phyloP scores from a whole-genome alignment of 2,329 filamentous ascomycete species.

The Chrysoporthe austroafricana region DNA sequence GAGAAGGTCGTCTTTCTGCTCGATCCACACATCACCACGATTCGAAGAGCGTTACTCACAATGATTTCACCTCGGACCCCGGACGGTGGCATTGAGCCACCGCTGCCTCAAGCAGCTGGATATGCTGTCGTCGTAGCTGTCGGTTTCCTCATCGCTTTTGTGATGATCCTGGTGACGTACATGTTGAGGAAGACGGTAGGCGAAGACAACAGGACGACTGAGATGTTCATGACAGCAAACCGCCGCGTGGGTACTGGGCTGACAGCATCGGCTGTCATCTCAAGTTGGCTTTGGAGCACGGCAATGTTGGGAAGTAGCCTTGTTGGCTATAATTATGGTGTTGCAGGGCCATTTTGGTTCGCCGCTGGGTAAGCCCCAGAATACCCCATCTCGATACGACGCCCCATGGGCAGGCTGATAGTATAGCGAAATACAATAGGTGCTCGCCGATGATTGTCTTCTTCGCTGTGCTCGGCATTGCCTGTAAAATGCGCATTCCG shows the following conservation, averaged over 20 bases:
- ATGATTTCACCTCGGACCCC: conserved; percentile 7
- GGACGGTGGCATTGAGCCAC: conserved; percentile 19
- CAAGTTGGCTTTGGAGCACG: conserved; percentile 59
- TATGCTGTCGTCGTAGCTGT: conserved; percentile 25
- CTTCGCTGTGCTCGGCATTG: conserved; percentile 55
- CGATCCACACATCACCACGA: not conserved
- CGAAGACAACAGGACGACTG: conserved; percentile 23
- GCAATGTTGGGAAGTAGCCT: conserved; percentile 54
- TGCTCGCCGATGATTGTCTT: conserved; percentile 61
- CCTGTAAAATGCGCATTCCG: conserved; percentile 55
- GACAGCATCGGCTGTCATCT: conserved; percentile 57
- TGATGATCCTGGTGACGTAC: conserved; percentile 24
- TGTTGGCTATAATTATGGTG: conserved; percentile 58
- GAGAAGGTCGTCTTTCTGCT: not conserved
- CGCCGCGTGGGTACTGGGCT: conserved; percentile 54
- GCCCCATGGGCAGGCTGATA: not conserved
- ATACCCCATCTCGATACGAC: not conserved
- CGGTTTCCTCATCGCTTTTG: conserved; percentile 22
- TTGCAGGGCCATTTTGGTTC: conserved; percentile 62
- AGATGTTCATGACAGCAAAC: conserved; percentile 43
- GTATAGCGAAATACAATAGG: conserved; percentile 8
- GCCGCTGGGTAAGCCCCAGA: conserved; percentile 44
- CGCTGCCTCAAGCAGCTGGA: conserved; percentile 23
- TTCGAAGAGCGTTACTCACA: not conserved
- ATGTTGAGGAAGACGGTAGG: conserved; percentile 17